A percentile compares a stretch with the other conserved stretches of the same genome.
phyloP scores from a whole-genome alignment of 441 rosid genomes.

The Erodium chrysanthum region DNA sequence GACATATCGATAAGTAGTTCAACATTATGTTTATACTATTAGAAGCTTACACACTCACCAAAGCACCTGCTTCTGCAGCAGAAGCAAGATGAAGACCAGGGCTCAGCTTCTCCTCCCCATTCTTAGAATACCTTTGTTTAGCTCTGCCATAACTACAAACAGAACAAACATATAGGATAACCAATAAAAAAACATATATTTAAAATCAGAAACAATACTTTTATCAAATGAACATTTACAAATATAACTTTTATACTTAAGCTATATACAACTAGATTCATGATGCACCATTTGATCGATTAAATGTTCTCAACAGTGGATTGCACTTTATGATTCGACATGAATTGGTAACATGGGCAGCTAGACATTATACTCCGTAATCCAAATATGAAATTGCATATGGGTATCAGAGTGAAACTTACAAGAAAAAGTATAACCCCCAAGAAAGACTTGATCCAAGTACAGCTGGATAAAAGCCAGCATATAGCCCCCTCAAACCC shows the following conservation, averaged over 20 bases:
- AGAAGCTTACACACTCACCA: constrained; percentile 44
- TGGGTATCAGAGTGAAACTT: constrained; percentile 24
- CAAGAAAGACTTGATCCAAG: constrained; percentile 75
- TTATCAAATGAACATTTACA: background rate
- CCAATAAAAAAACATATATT: background rate
- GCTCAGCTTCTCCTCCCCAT: constrained; percentile 46
- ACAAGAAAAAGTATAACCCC: constrained; percentile 91
- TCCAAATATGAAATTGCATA: background rate
- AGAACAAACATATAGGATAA: constrained; percentile 2
- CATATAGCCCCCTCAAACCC: constrained; percentile 84
- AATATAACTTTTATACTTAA: background rate
- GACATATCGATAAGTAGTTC: background rate
- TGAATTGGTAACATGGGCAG: background rate
- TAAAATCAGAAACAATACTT: background rate
- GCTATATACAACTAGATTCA: background rate
- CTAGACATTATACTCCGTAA: background rate
- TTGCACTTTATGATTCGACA: background rate
- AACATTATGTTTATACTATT: background rate
- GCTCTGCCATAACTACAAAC: constrained; percentile 73
- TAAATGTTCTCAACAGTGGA: background rate
- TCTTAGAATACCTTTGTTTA: constrained; percentile 59
- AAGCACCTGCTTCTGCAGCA: constrained; percentile 93
- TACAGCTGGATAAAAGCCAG: constrained; percentile 82
- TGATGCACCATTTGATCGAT: background rate
- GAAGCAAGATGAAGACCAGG: constrained; percentile 77